These are phyloP conservation scores for Phytophthora tubulina DNA, from an alignment of 352 stramenopile species.

Conservation along the genomic window DNA sequence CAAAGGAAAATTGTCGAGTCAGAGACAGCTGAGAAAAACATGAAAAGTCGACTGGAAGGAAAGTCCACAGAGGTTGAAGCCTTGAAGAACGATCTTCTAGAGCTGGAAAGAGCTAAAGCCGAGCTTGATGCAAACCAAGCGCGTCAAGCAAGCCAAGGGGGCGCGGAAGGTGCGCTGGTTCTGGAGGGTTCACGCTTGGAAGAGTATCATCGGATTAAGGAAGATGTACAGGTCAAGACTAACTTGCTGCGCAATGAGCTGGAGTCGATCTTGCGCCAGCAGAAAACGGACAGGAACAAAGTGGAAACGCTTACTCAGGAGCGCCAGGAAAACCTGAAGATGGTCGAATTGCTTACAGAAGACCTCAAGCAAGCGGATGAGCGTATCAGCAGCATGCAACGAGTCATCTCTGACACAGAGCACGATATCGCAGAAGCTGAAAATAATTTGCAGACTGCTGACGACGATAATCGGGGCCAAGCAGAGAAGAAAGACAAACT, in stretches of 20 bases:
- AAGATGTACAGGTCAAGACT: conserved; percentile 75
- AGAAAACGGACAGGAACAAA: conserved; percentile 77
- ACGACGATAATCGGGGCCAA: conserved; percentile 73
- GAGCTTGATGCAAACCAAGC: conserved; percentile 62
- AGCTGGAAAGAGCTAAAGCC: conserved; percentile 66
- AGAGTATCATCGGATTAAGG: conserved; percentile 89
- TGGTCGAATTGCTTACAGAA: conserved; percentile 68
- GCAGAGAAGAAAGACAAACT: conserved; percentile 71
- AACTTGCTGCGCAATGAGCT: conserved; percentile 75
- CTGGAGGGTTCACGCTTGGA: conserved; percentile 73
- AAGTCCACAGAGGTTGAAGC: conserved; percentile 88
- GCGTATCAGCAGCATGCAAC: conserved; percentile 74
- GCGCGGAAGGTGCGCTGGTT: conserved; percentile 59
- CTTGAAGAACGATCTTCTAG: conserved; percentile 74
- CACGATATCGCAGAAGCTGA: conserved; percentile 63
- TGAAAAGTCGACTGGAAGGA: conserved; percentile 84
- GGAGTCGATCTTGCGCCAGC: conserved; percentile 73
- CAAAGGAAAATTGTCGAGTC: conserved; percentile 76
- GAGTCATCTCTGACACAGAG: conserved; percentile 74
- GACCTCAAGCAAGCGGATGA: conserved; percentile 71
- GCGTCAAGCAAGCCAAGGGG: conserved; percentile 43
- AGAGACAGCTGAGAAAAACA: conserved; percentile 50
- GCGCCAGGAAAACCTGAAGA: conserved; percentile 74
- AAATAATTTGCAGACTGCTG: conserved; percentile 57
- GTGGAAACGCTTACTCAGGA: conserved; percentile 79